Conservation (phyloP, 2,329 filamentous ascomycete species). For the Aspergillus ustus region DNA sequence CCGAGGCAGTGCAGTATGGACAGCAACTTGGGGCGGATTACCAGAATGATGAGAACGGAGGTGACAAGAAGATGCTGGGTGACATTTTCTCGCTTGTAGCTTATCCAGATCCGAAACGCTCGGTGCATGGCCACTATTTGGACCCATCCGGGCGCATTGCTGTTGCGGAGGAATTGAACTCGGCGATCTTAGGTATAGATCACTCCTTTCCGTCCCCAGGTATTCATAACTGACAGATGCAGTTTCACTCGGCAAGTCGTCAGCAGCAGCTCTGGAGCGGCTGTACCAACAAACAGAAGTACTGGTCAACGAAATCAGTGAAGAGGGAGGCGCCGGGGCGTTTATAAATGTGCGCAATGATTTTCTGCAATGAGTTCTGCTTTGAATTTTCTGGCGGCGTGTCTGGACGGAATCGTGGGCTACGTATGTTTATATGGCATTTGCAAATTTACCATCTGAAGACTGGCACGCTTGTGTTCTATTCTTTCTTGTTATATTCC, state of each 20-base stretch:
- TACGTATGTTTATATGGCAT: constrained; percentile 17
- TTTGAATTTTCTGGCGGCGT: constrained; percentile 29
- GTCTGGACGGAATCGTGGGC: constrained; percentile 6
- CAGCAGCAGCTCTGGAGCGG: constrained; percentile 80
- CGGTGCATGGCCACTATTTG: constrained; percentile 76
- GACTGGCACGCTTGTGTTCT: constrained; percentile 14
- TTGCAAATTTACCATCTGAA: constrained; percentile 16
- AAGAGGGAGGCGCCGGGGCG: constrained; percentile 78
- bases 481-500: constrained; percentile 5
- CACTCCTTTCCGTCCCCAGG: constrained; percentile 10
- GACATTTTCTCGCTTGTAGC: constrained; percentile 90
- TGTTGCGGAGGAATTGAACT: constrained; percentile 92
- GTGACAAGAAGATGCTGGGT: constrained; percentile 73
- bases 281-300: constrained; percentile 85
- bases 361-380: constrained; percentile 43
- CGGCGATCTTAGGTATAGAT: constrained; percentile 79
- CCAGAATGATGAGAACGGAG: constrained; percentile 68
- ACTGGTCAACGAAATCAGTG: constrained; percentile 78
- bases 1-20: constrained; percentile 77
- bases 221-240: constrained; percentile 18
- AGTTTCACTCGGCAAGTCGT: constrained; percentile 92
- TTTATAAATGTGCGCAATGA: constrained; percentile 74
- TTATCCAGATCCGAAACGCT: constrained; percentile 79
- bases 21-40: constrained; percentile 79
- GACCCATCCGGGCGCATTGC: constrained; percentile 73